phyloP scores from a whole-genome alignment of 2,329 filamentous ascomycete genomes.

The Thermothelomyces thermophilus region DNA sequence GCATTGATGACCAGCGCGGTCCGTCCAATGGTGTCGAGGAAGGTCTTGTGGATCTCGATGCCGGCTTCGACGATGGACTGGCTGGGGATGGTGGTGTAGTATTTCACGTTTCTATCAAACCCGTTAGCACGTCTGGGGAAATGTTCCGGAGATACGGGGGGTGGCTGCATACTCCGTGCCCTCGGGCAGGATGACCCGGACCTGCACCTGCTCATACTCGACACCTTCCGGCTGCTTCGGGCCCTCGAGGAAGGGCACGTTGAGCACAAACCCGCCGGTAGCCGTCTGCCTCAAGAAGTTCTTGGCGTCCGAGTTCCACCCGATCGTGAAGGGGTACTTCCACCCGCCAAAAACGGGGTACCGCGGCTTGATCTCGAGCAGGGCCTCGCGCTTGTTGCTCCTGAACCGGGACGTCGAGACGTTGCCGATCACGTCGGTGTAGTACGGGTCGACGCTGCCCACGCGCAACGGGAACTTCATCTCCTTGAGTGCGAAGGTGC shows the following conservation, averaged over 20 bases:
- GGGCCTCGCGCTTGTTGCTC: constrained; percentile 66
- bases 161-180: constrained; percentile 66
- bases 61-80: constrained; percentile 52
- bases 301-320: constrained; percentile 85
- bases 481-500: constrained; percentile 71
- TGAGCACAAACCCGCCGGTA: constrained; percentile 72
- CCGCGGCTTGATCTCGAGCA: constrained; percentile 83
- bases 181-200: constrained; percentile 84
- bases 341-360: constrained; percentile 97
- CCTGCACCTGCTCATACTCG: constrained; percentile 72
- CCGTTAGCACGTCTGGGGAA: constrained; percentile 26
- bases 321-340: constrained; percentile 96
- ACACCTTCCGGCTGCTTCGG: constrained; percentile 80
- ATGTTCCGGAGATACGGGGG: not conserved
- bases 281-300: constrained; percentile 64
- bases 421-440: constrained; percentile 92
- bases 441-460: constrained; percentile 84
- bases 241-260: constrained; percentile 88
- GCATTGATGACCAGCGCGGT: constrained; percentile 75
- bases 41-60: constrained; percentile 70
- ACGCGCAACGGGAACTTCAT: constrained; percentile 71
- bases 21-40: constrained; percentile 87
- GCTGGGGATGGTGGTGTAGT: constrained; percentile 63
- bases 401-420: constrained; percentile 90
- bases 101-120: constrained; percentile 78